phyloP scores from a whole-genome alignment of 2,329 filamentous ascomycete species.

The Fonsecaea pedrosoi region DNA sequence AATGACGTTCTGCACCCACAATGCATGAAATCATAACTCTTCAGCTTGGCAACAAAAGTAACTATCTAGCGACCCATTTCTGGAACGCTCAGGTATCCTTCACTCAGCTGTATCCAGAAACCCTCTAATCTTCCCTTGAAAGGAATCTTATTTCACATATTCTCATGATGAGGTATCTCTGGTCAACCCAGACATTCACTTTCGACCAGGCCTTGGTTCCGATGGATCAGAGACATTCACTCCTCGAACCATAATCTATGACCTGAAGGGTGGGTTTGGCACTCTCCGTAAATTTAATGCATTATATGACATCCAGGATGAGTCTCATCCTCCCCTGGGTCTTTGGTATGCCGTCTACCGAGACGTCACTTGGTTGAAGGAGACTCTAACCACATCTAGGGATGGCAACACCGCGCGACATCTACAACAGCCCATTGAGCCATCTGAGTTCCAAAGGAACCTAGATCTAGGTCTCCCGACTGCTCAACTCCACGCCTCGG shows the following conservation, averaged over 20 bases:
- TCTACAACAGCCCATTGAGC: slow-evolving; percentile 69
- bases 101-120: background rate
- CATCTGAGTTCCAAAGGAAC: slow-evolving; percentile 77
- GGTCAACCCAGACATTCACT: slow-evolving; percentile 86
- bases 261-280: slow-evolving; percentile 92
- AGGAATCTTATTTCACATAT: slow-evolving; percentile 99
- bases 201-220: slow-evolving; percentile 78
- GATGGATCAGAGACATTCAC: slow-evolving; percentile 92
- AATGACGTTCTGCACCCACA: slow-evolving; percentile 9
- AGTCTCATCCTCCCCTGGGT: slow-evolving; percentile 46
- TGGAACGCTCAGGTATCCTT: slow-evolving; percentile 84
- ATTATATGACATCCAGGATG: slow-evolving; percentile 71
- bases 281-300: slow-evolving; percentile 86
- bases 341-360: slow-evolving; percentile 50
- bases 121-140: slow-evolving; percentile 10
- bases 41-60: slow-evolving; percentile 90
- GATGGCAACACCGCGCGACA: slow-evolving; percentile 62
- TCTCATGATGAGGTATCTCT: slow-evolving; percentile 67
- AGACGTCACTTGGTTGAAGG: background rate
- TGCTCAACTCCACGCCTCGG: slow-evolving; percentile 68
- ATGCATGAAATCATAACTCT: slow-evolving; percentile 97
- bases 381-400: slow-evolving; percentile 22
- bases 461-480: slow-evolving; percentile 74
- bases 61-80: slow-evolving; percentile 93
- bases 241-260: slow-evolving; percentile 89